Base-by-base conservation (phyloP, 164 flowering plant species). In the Vitis amurensis region DNA sequence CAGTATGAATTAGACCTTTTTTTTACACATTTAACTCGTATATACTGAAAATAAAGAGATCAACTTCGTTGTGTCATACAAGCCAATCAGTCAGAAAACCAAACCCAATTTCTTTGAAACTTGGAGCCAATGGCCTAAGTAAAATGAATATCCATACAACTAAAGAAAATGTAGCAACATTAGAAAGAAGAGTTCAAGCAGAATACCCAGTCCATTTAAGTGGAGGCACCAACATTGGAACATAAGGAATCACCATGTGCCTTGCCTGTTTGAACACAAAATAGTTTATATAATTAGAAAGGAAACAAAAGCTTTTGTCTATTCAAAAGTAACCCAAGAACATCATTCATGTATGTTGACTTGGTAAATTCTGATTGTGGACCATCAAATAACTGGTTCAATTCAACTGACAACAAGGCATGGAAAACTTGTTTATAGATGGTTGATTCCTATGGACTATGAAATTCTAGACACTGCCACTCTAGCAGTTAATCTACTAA, bases 191-290 rank as follows among this genome's bases (percentile, higher is more conserved):
- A 49, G 37, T 16, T 14, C 0, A 37, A 37, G 44, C 4, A 59
- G 10, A 66, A 68, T 89, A 89, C 93, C 91, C 81, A 63, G 85
- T 80, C 93, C 93, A 89, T 62, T 77, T 83, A 68, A 82, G 78
- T 63, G 91, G 93, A 50, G 91, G 91, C 53, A 89, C 84, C 78
- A 89, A 75, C 91, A 89, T 89, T 23, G 93, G 93, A 87, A 89
- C 86, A 71, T 89, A 89, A 56, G 91, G 91, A 61, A 89, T 84
- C 71, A 89, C 90, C 84, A 86, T 80, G 80, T 89, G 88, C 73
- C 83, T 85, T 74, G 88, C 89, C 93, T 89, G 89, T 70, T 53
- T 29, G 52, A 63, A 75, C 64, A 65, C 5, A 62, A 55, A 27
- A 64, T 52, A 8, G 1, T 19, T 10, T 1, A 53, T 52, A 51